Conservation (phyloP, 2,329 filamentous ascomycete genomes). For the Colletotrichum eremochloae region DNA sequence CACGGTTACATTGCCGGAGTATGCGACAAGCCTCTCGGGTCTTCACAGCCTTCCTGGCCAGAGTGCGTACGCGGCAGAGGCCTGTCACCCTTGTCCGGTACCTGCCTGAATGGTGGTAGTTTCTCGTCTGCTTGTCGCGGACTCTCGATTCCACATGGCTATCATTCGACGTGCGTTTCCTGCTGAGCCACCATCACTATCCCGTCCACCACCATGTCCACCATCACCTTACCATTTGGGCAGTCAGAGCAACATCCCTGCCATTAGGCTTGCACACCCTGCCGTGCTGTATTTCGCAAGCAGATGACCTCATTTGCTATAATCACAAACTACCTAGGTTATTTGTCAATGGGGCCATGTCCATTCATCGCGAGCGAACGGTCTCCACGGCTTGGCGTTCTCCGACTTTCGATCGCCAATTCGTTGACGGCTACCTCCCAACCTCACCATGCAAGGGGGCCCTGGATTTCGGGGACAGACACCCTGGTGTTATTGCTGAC, state of each 20-base stretch:
- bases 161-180: not conserved
- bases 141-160: not conserved
- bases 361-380: conserved; percentile 11
- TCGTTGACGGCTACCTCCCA: not conserved
- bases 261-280: not conserved
- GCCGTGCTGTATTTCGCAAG: conserved; percentile 8
- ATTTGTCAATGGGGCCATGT: conserved; percentile 13
- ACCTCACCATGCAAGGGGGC: not conserved
- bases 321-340: no score
- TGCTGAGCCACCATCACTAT: not conserved
- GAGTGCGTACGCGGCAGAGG: conserved; percentile 1
- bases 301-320: conserved; percentile 14
- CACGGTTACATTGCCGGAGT: conserved; percentile 30
- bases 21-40: conserved; percentile 9
- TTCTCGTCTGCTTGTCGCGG: not conserved
- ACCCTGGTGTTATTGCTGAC: not conserved
- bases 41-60: not conserved
- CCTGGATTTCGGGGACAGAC: not conserved
- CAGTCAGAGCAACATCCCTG: not conserved
- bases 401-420: conserved; percentile 15
- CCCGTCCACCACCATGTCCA: not conserved
- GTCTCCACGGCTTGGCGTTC: conserved; percentile 10
- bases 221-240: not conserved
- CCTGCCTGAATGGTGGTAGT: not conserved
- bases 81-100: conserved; percentile 2